Conservation (phyloP, 108 stramenopile genomes). For the Fistulifera pelliculosa region DNA sequence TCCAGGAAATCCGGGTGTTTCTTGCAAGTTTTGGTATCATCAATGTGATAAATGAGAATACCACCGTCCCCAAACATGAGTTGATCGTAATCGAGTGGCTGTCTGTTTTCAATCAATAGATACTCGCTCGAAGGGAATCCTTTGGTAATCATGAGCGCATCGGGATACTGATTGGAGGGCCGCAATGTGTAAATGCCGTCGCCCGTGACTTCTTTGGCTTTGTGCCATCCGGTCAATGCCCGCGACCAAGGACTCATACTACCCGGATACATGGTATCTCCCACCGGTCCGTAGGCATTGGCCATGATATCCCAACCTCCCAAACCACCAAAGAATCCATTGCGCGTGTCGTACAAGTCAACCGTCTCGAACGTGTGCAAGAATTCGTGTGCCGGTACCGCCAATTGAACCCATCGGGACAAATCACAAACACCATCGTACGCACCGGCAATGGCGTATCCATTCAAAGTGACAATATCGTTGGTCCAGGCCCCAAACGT, state of each 20-base stretch:
- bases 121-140: slow-evolving; percentile 34
- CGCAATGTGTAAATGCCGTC: slow-evolving; percentile 33
- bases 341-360: slow-evolving; percentile 21
- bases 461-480: slow-evolving; percentile 6
- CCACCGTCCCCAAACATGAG: slow-evolving; percentile 6
- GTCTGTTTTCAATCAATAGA: slow-evolving; percentile 42
- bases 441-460: slow-evolving; percentile 33
- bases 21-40: slow-evolving; percentile 12
- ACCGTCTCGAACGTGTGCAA: slow-evolving; percentile 14
- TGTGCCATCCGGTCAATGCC: slow-evolving; percentile 42
- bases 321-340: slow-evolving; percentile 11
- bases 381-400: slow-evolving; percentile 24
- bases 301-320: slow-evolving; percentile 21
- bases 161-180: slow-evolving; percentile 23
- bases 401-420: slow-evolving; percentile 12
- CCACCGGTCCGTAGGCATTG: slow-evolving; percentile 9
- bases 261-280: slow-evolving; percentile 20
- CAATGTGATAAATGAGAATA: slow-evolving; percentile 38
- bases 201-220: slow-evolving; percentile 22
- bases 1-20: slow-evolving; percentile 28
- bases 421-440: slow-evolving; percentile 16
- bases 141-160: slow-evolving; percentile 18
- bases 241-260: slow-evolving; percentile 44
- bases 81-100: slow-evolving; percentile 23
- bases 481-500: neutral